Evolutionary conservation across 768 basidiomycete species (phyloP).

Genomic region (Amanita fuliginea): DNA sequence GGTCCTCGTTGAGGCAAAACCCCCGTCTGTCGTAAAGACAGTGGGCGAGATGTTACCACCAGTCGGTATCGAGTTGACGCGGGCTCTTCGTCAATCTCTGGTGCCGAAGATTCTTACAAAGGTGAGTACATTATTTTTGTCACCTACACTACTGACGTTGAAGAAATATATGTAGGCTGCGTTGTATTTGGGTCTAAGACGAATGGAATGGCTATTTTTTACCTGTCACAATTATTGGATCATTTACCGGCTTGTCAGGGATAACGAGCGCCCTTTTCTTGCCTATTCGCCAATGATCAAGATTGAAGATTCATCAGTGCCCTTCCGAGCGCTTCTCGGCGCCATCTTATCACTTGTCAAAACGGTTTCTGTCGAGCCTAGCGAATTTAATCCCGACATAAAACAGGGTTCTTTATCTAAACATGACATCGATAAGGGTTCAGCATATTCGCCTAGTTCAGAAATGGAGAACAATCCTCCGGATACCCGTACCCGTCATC

Average conservation of each 20-base stretch:
- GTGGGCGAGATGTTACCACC: conserved; percentile 5
- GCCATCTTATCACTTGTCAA: conserved; percentile 12
- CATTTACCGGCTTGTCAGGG: conserved; percentile 3
- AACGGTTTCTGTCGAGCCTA: conserved; percentile 8
- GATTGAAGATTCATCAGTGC: conserved; percentile 12
- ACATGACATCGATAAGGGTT: conserved; percentile 9
- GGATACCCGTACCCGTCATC: conserved; percentile 7
- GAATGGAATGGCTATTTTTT: conserved; percentile 12
- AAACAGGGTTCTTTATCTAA: conserved; percentile 11
- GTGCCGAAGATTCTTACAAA: conserved; percentile 7
- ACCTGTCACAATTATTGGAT: conserved; percentile 14
- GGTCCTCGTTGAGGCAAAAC: conserved; percentile 11
- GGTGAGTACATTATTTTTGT: conserved; percentile 7
- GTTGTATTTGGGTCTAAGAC: conserved; percentile 11
- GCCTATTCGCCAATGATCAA: conserved; percentile 13
- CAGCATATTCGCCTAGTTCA: conserved; percentile 9
- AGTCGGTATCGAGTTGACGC: conserved; percentile 8
- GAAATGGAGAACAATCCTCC: conserved; percentile 5
- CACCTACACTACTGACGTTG: conserved; percentile 1
- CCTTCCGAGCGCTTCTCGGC: conserved; percentile 13
- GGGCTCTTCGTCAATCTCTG: conserved; percentile 4
- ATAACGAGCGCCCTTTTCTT: conserved; percentile 11
- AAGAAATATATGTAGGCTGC: conserved; percentile 9
- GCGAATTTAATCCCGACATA: conserved; percentile 9
- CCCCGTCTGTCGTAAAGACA: conserved; percentile 9